Evolutionary conservation across 169 alveolate species (phyloP), one percentile per base, ranked within the genome.

Genomic region (Cryptosporidium baileyi): DNA sequence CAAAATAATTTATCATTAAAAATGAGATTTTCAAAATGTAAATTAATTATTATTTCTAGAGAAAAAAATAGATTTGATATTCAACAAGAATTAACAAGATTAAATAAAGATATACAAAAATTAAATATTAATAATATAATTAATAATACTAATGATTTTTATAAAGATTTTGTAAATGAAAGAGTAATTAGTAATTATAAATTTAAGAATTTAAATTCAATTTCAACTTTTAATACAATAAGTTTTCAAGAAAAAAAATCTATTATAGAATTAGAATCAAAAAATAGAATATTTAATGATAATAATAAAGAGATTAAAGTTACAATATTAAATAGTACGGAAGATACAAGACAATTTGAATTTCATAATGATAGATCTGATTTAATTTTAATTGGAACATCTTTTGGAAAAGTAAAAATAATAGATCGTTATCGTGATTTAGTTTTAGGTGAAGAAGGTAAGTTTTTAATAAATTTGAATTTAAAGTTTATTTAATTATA

Each of bases 261-360:
- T n/a, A n/a, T n/a, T n/a, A n/a, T n/a, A n/a, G n/a, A n/a, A n/a
- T n/a, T n/a, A n/a, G n/a, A n/a, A n/a, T n/a, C n/a, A n/a, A n/a
- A n/a, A n/a, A n/a, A n/a, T n/a, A n/a, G n/a, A n/a, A n/a, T n/a
- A n/a, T n/a, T n/a, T n/a, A n/a, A n/a, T n/a, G n/a, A n/a, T n/a
- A 32, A 24, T 44, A 47, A 44, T 26, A 65, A 49, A 17, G 47
- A 47, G 11, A 32, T 45, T 47, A 45, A 65, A 30, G n/a, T 65
- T 30, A 11, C 81, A 6, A 24, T 51, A 32, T 15, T 65, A 13
- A n/a, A 65, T n/a, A 65, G 81, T 15, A 54, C 90, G 9, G 60
- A 60, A 19, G 80, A 81, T 45, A 67, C 90, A 28, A 61, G 92
- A 28, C 92, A 89, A 62, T 89, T 89, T 74, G 92, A 89, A 52